Conservation (phyloP, 2,329 filamentous ascomycete genomes). For the Cercospora janseana region DNA sequence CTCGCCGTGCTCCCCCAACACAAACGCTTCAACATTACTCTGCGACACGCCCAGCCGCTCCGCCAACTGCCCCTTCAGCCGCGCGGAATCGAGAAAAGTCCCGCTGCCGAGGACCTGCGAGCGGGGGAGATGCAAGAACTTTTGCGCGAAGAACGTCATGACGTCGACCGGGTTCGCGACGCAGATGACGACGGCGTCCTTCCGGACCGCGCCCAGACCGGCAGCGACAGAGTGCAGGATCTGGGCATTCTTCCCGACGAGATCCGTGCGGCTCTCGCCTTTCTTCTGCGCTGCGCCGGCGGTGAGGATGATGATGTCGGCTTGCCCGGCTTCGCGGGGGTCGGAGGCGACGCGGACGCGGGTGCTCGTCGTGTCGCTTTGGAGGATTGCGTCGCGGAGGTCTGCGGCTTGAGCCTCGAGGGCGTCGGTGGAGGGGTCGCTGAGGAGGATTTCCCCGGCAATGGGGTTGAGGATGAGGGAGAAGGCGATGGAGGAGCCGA, state of each 20-base stretch:
- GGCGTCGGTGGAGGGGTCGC: conserved; percentile 50
- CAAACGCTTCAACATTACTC: conserved; percentile 45
- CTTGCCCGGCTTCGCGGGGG: conserved; percentile 52
- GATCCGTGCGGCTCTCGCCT: conserved; percentile 48
- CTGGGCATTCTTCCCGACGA: conserved; percentile 50
- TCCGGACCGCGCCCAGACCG: conserved; percentile 50
- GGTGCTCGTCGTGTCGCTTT: conserved; percentile 44
- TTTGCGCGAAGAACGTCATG: conserved; percentile 51
- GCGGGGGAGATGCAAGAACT: conserved; percentile 49
- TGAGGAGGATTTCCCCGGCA: conserved; percentile 53
- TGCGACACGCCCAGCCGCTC: conserved; percentile 41
- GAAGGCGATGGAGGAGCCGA: conserved; percentile 53
- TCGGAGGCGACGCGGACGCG: conserved; percentile 46
- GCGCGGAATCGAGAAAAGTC: conserved; percentile 54
- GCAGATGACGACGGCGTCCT: conserved; percentile 51
- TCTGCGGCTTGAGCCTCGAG: conserved; percentile 54
- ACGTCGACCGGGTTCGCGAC: conserved; percentile 58
- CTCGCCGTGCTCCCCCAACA: conserved; percentile 52
- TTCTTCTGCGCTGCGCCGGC: conserved; percentile 54
- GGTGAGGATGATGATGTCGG: conserved; percentile 56
- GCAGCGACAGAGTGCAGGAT: conserved; percentile 51
- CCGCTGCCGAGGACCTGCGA: conserved; percentile 54
- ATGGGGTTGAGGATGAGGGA: conserved; percentile 53
- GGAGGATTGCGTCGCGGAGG: conserved; percentile 52
- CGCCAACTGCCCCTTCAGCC: conserved; percentile 49